These are phyloP conservation scores for Bipolaris sorokiniana DNA, from an alignment of 2,329 filamentous ascomycete species.

Conservation along the genomic window DNA sequence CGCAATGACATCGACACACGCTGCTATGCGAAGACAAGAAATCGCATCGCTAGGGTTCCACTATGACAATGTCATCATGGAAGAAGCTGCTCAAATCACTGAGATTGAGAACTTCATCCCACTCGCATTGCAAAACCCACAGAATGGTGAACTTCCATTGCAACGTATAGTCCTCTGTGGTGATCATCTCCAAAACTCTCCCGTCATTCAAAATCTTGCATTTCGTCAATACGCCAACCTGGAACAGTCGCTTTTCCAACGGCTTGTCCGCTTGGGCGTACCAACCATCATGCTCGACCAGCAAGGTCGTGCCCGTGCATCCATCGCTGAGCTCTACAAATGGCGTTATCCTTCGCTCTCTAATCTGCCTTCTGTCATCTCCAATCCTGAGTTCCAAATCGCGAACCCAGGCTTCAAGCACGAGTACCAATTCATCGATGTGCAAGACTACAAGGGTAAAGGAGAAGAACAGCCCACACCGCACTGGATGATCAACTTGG, in stretches of 20 bases:
- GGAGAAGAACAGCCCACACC: conserved; percentile 90
- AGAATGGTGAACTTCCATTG: conserved; percentile 73
- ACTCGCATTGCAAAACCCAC: conserved; percentile 84
- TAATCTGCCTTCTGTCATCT: conserved; percentile 77
- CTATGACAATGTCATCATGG: conserved; percentile 98
- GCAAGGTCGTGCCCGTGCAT: conserved; percentile 87
- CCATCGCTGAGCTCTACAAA: conserved; percentile 85
- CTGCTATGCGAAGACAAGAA: conserved; percentile 89
- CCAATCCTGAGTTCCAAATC: conserved; percentile 70
- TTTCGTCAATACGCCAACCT: conserved; percentile 95
- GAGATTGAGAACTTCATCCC: conserved; percentile 98
- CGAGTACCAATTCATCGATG: conserved; percentile 96
- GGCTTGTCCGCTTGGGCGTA: conserved; percentile 89
- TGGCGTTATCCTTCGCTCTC: conserved; percentile 88
- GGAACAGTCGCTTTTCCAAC: conserved; percentile 92
- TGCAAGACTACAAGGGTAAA: conserved; percentile 87
- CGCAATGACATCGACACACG: conserved; percentile 98
- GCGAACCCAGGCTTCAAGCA: conserved; percentile 93
- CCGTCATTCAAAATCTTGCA: conserved; percentile 90
- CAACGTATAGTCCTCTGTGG: conserved; percentile 92
- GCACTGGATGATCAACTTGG: conserved; percentile 95
- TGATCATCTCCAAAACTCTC: conserved; percentile 96
- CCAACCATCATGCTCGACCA: conserved; percentile 88
- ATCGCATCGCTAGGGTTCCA: conserved; percentile 92
- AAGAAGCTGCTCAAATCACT: conserved; percentile 97